A percentile compares a stretch with the other conserved stretches of the same genome.
phyloP scores from a whole-genome alignment of 495 filamentous ascomycete species.

The Aspergillus incahuasiensis region DNA sequence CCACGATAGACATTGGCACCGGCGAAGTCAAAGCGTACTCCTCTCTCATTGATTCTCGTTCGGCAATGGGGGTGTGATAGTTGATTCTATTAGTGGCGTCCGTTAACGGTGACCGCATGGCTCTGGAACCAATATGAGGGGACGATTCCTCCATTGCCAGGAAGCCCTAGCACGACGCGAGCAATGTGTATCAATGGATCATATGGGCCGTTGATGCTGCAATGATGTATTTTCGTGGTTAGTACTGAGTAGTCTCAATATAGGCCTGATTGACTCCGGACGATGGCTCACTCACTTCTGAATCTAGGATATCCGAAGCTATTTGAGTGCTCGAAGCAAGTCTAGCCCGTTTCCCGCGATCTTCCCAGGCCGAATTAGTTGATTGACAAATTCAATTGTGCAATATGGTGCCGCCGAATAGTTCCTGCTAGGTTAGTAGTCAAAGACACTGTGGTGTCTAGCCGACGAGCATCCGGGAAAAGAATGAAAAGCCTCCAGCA shows the following conservation, averaged over 20 bases:
- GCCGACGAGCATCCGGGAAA: not conserved
- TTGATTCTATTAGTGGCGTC: conserved; percentile 48
- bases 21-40: conserved; percentile 27
- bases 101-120: conserved; percentile 43
- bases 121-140: conserved; percentile 13
- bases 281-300: not conserved
- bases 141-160: conserved; percentile 19
- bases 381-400: not conserved
- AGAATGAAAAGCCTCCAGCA: not conserved
- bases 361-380: not conserved
- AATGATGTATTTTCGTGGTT: not conserved
- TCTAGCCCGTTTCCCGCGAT: not conserved
- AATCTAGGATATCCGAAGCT: not conserved
- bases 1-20: conserved; percentile 37
- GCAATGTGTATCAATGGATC: not conserved
- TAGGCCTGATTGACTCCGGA: not conserved
- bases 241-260: not conserved
- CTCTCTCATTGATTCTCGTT: conserved; percentile 23
- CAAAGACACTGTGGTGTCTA: conserved; percentile 1
- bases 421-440: not conserved
- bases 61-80: conserved; percentile 22
- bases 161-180: conserved; percentile 9
- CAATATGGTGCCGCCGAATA: not conserved
- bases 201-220: conserved; percentile 4
- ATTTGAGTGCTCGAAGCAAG: not conserved